Evolutionary conservation across 176 grass and related monocot species (phyloP), one percentile per base, ranked within the genome.

Genomic region (Ampelocalamus luodianensis): DNA sequence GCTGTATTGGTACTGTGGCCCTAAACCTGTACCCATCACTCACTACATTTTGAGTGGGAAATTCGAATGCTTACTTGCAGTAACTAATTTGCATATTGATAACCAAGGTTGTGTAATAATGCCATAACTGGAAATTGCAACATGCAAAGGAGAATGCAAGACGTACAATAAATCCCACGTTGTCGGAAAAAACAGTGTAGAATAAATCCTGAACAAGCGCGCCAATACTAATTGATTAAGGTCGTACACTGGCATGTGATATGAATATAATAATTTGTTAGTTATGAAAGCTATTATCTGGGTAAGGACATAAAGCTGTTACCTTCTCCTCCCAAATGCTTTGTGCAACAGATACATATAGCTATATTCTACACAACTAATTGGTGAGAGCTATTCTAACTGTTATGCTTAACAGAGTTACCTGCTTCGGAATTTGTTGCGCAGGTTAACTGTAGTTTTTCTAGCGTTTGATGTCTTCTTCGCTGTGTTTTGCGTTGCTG

Each of bases 381-480:
- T 65, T 81, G 27, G 29, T 58, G 29, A 63, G 62, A 53, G 61
- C 16, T 77, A 13, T 55, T 87, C 10, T 40, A 42, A 34, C 50
- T 68, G 10, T 71, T 45, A 58, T 40, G 24, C 23, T 44, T 42
- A 69, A 56, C 45, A 69, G 8, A 63, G 9, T 38, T 70, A 38
- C 63, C 13, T 79, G 43, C 7, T 72, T 85, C 5, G 49, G 54
- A 79, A 79, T 50, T 71, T 64, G 5, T 44, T 81, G 66, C 84
- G 85, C 79, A 99, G 97, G 93, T 75, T 99, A 56, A 89, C 88
- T 0, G 82, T 96, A 62, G 80, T 96, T 71, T 99, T 99, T 53
- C 92, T 99, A 51, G 86, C 91, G 5, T 94, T 96, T 79, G 97
- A 99, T 83, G 93, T 96, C 46, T 92, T 96, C 83, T 92, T 99